Evolutionary conservation across 352 stramenopile species (phyloP).

Genomic region (Phytophthora hybrid): DNA sequence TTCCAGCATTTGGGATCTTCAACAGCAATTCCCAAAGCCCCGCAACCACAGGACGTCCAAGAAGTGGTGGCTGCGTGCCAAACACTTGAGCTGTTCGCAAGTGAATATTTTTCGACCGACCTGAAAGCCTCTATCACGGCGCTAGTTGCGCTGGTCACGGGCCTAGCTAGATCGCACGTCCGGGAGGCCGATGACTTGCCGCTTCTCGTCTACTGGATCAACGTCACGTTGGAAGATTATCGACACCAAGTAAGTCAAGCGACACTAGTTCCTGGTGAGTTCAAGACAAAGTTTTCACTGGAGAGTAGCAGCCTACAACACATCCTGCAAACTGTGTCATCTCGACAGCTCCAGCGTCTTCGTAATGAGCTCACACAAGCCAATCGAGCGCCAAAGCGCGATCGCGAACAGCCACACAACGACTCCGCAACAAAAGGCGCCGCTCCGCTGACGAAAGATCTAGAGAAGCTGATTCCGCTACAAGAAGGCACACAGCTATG

Average conservation of each 20-base stretch:
- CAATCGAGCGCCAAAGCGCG: neutral
- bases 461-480: no score
- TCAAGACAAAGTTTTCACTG: slow-evolving; percentile 3
- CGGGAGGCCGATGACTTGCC: slow-evolving; percentile 1
- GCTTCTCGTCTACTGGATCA: slow-evolving; percentile 11
- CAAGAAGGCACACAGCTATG: no score
- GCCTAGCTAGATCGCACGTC: neutral
- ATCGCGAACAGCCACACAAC: neutral
- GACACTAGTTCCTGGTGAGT: slow-evolving; percentile 1
- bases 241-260: neutral
- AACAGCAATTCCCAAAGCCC: neutral
- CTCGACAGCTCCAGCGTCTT: slow-evolving; percentile 1
- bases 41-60: neutral
- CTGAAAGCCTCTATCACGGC: neutral
- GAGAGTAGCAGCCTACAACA: slow-evolving; percentile 6
- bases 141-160: neutral
- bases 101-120: slow-evolving; percentile 1
- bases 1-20: neutral
- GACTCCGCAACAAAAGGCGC: neutral
- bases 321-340: slow-evolving; percentile 6
- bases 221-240: slow-evolving; percentile 12
- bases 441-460: no score
- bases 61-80: slow-evolving; percentile 3
- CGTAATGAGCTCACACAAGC: slow-evolving; percentile 1
- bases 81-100: neutral